Percentiles rank a stretch among this genome's conserved stretches.
phyloP scores from a whole-genome alignment of 176 grass and related monocot species.

The Stipa capillata region DNA sequence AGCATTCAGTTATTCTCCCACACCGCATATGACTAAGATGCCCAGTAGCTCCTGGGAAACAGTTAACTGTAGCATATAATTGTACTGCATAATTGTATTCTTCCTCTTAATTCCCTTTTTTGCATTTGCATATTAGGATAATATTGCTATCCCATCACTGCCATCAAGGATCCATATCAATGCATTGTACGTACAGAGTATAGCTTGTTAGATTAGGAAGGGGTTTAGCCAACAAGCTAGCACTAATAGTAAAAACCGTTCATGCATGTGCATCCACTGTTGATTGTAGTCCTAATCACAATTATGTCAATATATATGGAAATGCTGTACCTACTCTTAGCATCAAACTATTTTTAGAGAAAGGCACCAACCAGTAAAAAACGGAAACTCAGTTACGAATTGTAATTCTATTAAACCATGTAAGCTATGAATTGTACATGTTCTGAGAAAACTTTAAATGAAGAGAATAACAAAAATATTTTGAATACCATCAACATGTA shows the following conservation, averaged over 20 bases:
- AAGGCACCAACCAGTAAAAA: too few species aligned
- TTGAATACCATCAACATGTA: too few species aligned
- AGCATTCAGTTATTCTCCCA: not conserved
- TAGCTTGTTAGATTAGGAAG: slow-evolving; percentile 11
- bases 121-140: too few species aligned
- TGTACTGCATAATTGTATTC: too few species aligned
- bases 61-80: slow-evolving; percentile 15
- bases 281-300: slow-evolving; percentile 10
- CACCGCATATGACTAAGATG: slow-evolving; percentile 7
- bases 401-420: too few species aligned
- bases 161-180: too few species aligned
- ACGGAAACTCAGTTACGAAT: too few species aligned
- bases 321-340: not conserved
- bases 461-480: too few species aligned
- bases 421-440: too few species aligned
- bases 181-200: slow-evolving; percentile 15
- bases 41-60: not conserved
- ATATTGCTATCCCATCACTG: too few species aligned
- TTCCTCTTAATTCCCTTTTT: too few species aligned
- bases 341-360: not conserved
- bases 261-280: not conserved
- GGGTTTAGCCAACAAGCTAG: not conserved
- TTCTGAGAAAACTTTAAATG: too few species aligned
- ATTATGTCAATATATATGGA: not conserved
- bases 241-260: slow-evolving; percentile 5